Percentiles rank a stretch among this genome's conserved stretches.
Conservation (phyloP, 257 asterid species). For the Henckelia pumila region DNA sequence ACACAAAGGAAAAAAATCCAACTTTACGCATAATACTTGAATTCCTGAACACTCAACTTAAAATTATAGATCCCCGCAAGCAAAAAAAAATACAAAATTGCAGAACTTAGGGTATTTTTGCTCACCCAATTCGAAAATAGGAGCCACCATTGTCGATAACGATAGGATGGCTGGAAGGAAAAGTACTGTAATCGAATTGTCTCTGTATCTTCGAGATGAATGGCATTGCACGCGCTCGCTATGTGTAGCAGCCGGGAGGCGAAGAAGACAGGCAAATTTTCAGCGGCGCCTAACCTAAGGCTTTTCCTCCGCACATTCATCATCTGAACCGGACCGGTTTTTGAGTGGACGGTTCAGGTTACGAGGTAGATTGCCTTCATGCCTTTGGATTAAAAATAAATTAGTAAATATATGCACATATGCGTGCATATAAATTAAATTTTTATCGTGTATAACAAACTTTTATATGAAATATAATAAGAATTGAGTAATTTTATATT, state of each 20-base stretch:
- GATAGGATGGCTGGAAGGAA: slow-evolving; percentile 68
- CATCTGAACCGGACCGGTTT: background rate
- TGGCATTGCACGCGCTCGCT: background rate
- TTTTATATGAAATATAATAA: too few species aligned
- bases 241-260: background rate
- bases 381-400: too few species aligned
- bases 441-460: too few species aligned
- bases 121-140: slow-evolving; percentile 91
- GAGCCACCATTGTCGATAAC: slow-evolving; percentile 98
- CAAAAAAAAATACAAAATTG: too few species aligned
- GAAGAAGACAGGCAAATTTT: background rate
- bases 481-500: too few species aligned
- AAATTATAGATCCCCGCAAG: background rate
- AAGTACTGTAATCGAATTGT: slow-evolving; percentile 27
- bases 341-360: background rate
- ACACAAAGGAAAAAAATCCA: background rate
- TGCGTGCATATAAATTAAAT: too few species aligned
- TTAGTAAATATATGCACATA: too few species aligned
- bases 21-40: background rate
- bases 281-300: background rate
- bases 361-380: background rate
- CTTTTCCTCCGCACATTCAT: background rate
- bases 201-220: background rate
- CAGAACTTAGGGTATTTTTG: slow-evolving; percentile 27
- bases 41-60: background rate